phyloP scores from a whole-genome alignment of 192 early-diverging fungal genomes.

The Helicostylum pulchrum region DNA sequence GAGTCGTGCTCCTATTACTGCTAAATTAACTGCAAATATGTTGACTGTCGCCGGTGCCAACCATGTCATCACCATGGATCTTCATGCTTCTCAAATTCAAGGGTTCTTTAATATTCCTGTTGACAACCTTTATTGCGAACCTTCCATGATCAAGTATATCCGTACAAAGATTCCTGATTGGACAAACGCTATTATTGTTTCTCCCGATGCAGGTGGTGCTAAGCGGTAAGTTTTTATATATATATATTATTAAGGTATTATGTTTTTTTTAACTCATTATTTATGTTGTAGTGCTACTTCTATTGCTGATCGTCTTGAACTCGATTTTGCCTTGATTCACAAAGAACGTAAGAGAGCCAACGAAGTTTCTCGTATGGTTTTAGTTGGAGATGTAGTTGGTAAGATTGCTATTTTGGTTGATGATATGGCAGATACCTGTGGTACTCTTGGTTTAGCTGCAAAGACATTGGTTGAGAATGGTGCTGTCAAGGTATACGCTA shows the following conservation, averaged over 20 bases:
- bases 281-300: slow-evolving; percentile 94
- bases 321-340: slow-evolving; percentile 97
- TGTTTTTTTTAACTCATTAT: too few species aligned
- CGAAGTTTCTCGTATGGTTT: slow-evolving; percentile 86
- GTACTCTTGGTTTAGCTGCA: slow-evolving; percentile 86
- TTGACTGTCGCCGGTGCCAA: slow-evolving; percentile 91
- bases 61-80: slow-evolving; percentile 98
- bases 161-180: slow-evolving; percentile 66
- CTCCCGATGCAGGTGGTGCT: slow-evolving; percentile 93
- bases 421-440: slow-evolving; percentile 97
- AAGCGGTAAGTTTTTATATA: slow-evolving; percentile 79
- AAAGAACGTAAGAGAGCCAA: slow-evolving; percentile 93
- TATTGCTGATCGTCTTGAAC: slow-evolving; percentile 88
- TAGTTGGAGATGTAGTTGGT: slow-evolving; percentile 91
- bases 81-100: slow-evolving; percentile 92
- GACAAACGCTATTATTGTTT: slow-evolving; percentile 78
- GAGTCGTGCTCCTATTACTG: slow-evolving; percentile 91
- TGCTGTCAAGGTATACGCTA: slow-evolving; percentile 88
- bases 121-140: slow-evolving; percentile 93
- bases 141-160: slow-evolving; percentile 87
- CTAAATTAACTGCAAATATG: slow-evolving; percentile 95
- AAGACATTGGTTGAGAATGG: slow-evolving; percentile 86
- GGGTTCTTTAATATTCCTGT: slow-evolving; percentile 95
- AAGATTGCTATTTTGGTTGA: slow-evolving; percentile 94
- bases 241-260: too few species aligned